Evolutionary conservation across 257 asterid genomes (phyloP).

Genomic region (Penstemon eatonii): DNA sequence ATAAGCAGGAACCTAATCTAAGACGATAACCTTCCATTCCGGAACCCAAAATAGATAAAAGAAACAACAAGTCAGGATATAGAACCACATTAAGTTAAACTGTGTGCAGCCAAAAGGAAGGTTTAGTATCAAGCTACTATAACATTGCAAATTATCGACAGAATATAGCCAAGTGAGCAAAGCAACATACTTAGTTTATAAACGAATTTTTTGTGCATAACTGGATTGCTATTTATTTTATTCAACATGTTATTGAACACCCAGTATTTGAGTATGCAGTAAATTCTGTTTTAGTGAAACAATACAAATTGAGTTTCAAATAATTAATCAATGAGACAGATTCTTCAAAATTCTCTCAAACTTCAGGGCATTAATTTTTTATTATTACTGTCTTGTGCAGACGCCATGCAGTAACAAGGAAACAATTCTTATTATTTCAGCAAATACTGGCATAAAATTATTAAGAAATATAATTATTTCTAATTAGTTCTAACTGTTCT

Average conservation of each 20-base stretch:
- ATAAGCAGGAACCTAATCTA: slow-evolving; percentile 86
- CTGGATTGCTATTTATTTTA: background rate
- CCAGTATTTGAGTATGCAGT: background rate
- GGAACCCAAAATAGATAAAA: slow-evolving; percentile 12
- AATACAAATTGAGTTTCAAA: slow-evolving; percentile 12
- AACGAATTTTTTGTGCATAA: slow-evolving; percentile 3
- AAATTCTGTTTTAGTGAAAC: slow-evolving; percentile 7
- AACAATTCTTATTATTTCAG: background rate
- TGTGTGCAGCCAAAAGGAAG: too few species aligned
- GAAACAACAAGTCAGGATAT: slow-evolving; percentile 26
- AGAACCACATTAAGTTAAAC: too few species aligned
- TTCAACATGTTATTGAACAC: background rate
- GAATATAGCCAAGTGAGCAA: too few species aligned
- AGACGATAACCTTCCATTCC: slow-evolving; percentile 79
- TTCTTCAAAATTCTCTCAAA: slow-evolving; percentile 16
- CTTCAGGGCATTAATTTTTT: background rate
- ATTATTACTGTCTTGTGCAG: too few species aligned
- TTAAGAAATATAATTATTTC: background rate
- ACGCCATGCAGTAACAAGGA: background rate
- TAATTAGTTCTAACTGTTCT: too few species aligned
- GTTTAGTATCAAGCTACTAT: too few species aligned
- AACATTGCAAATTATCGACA: too few species aligned
- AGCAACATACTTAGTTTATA: background rate
- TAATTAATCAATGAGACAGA: slow-evolving; percentile 6
- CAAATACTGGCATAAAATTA: background rate